phyloP scores from a whole-genome alignment of 2,329 filamentous ascomycete species.

The Arthrobotrys megalospora region DNA sequence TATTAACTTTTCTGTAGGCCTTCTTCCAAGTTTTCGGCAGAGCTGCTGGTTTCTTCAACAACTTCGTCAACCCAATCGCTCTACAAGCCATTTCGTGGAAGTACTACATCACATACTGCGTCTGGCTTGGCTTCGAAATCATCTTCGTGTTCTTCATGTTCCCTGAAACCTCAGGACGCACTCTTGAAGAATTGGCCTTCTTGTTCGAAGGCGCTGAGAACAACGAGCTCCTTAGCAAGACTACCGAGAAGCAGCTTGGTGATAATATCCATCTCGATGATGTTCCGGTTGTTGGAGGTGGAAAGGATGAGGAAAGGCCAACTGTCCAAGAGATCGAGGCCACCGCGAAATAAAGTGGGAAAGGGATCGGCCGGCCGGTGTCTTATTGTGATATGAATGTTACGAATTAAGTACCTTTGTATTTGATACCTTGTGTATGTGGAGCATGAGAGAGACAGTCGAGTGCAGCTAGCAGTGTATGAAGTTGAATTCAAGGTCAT shows the following conservation, averaged over 20 bases:
- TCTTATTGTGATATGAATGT: background rate
- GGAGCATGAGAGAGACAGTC: background rate
- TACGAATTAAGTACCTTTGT: constrained; percentile 2
- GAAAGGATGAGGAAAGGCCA: constrained; percentile 52
- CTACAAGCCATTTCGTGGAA: constrained; percentile 69
- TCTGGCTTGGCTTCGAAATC: constrained; percentile 68
- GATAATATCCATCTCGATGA: constrained; percentile 47
- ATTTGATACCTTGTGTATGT: background rate
- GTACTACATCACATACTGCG: constrained; percentile 69
- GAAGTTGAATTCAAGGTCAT: no score
- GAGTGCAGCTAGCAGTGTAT: no score
- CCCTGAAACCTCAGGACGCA: constrained; percentile 68
- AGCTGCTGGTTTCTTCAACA: constrained; percentile 71
- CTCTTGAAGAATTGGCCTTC: constrained; percentile 70
- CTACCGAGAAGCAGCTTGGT: constrained; percentile 47
- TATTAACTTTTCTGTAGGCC: constrained; percentile 8
- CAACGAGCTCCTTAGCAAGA: constrained; percentile 51
- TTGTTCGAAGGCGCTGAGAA: constrained; percentile 58
- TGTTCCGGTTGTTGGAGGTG: constrained; percentile 15
- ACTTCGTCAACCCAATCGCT: constrained; percentile 70
- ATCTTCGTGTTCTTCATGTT: constrained; percentile 69
- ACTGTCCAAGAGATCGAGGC: constrained; percentile 17
- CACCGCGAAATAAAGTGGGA: constrained; percentile 1
- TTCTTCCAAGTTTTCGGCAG: constrained; percentile 67
- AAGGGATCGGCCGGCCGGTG: constrained; percentile 20